These are phyloP conservation scores for Dillenia suffruticosa DNA, from an alignment of 164 flowering plant species.

Conservation along the genomic window DNA sequence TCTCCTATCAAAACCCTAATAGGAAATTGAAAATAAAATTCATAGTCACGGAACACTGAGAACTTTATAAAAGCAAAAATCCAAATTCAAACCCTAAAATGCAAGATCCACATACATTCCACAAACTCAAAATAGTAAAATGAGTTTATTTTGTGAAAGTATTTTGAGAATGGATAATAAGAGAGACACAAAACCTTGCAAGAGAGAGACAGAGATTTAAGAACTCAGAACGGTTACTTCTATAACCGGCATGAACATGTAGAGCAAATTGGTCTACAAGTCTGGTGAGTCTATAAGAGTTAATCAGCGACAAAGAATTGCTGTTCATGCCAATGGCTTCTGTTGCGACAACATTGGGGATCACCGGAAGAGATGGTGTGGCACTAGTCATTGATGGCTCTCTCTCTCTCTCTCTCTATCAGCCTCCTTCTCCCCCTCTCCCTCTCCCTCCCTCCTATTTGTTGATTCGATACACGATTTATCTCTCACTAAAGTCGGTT, in stretches of 20 bases:
- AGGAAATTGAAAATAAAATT: neutral
- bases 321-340: no score
- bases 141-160: neutral
- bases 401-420: no score
- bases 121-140: neutral
- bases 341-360: no score
- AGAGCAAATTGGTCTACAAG: conserved; percentile 14
- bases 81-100: neutral
- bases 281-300: conserved; percentile 22
- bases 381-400: no score
- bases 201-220: conserved; percentile 40
- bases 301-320: conserved; percentile 6
- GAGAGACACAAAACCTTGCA: conserved; percentile 29
- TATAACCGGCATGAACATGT: conserved; percentile 7
- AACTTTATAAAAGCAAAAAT: neutral
- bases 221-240: conserved; percentile 20
- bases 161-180: neutral
- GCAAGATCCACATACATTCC: neutral
- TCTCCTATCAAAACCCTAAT: neutral
- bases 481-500: no score
- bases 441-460: no score
- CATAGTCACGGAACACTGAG: neutral
- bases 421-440: no score
- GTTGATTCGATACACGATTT: no score
- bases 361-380: no score